phyloP scores from a whole-genome alignment of 2,329 filamentous ascomycete genomes.

The Stagonosporopsis rhizophila region DNA sequence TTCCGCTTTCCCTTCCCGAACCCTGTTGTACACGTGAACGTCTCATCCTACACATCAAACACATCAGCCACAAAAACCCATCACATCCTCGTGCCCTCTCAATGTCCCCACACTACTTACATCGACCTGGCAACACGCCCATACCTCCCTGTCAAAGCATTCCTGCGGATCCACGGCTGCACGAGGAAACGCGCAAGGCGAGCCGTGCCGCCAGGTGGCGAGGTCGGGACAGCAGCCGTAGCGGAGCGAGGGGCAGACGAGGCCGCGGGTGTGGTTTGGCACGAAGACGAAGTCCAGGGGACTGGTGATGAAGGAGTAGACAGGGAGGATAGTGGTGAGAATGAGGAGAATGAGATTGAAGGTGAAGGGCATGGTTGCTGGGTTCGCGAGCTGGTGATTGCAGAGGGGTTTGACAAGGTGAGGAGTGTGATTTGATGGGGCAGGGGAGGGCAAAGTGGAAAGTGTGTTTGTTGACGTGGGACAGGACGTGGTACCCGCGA shows the following conservation, averaged over 20 bases:
- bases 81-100: too few species aligned
- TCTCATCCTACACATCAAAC: neutral
- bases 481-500: neutral
- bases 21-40: neutral
- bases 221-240: conserved; percentile 7
- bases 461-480: too few species aligned
- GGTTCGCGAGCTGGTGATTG: neutral
- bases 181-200: neutral
- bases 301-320: neutral
- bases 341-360: neutral
- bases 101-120: neutral
- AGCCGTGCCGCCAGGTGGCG: neutral
- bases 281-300: conserved; percentile 2
- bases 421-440: too few species aligned
- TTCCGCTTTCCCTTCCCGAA: neutral
- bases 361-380: neutral
- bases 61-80: neutral
- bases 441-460: too few species aligned
- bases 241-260: neutral
- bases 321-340: neutral
- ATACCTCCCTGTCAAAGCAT: neutral
- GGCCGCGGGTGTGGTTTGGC: neutral
- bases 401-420: neutral
- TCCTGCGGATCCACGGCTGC: neutral
- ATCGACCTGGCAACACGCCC: conserved; percentile 2